Conservation (phyloP, 176 grass and related monocot species). For the Stipa capillata region DNA sequence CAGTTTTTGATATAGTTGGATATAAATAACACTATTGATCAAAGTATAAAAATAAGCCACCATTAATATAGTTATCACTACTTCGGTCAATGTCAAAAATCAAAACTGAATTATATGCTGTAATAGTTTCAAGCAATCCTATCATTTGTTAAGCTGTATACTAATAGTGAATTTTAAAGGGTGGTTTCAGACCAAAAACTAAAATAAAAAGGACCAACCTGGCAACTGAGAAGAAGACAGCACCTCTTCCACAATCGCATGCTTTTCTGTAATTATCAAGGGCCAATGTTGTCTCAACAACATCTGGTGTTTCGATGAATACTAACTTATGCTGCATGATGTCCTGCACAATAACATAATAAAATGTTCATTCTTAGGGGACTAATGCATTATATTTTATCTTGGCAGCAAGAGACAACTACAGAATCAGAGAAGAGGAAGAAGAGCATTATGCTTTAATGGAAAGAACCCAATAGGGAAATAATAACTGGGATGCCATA, state of each 20-base stretch:
- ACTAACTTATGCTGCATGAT: slow-evolving; percentile 99
- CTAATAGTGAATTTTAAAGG: background rate
- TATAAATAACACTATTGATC: background rate
- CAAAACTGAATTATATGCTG: background rate
- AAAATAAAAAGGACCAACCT: slow-evolving; percentile 36
- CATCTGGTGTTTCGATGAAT: slow-evolving; percentile 99
- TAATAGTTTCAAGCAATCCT: background rate
- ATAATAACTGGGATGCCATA: background rate
- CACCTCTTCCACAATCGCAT: slow-evolving; percentile 91
- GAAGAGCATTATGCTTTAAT: background rate
- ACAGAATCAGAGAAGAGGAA: slow-evolving; percentile 3
- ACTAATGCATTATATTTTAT: background rate
- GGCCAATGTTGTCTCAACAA: slow-evolving; percentile 94
- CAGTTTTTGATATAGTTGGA: background rate
- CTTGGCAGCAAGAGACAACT: background rate
- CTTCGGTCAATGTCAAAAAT: background rate
- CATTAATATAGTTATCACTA: background rate
- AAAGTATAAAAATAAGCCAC: background rate
- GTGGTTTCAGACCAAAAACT: background rate
- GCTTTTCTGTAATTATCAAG: slow-evolving; percentile 98
- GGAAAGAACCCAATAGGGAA: background rate
- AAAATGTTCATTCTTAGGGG: background rate
- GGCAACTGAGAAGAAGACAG: slow-evolving; percentile 93
- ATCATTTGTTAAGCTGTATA: background rate
- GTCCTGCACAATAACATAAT: slow-evolving; percentile 54